Evolutionary conservation across 495 filamentous ascomycete genomes (phyloP).

Genomic region (Hypoxylon lienhwacheense): DNA sequence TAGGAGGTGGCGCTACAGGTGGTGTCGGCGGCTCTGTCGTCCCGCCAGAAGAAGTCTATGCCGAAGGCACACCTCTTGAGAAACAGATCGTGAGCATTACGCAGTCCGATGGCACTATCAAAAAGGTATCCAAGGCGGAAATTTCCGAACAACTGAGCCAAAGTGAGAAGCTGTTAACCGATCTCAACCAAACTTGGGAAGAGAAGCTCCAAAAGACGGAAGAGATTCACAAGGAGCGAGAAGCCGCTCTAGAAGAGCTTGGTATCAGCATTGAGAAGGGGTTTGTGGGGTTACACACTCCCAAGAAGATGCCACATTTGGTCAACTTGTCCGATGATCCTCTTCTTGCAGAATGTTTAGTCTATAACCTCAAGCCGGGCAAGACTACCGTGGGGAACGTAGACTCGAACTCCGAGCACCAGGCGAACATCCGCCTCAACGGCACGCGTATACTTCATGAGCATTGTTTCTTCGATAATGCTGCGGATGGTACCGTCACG

Average conservation of each 20-base stretch:
- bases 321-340: slow-evolving; percentile 98
- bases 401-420: slow-evolving; percentile 71
- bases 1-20: slow-evolving; percentile 65
- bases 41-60: slow-evolving; percentile 76
- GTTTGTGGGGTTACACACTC: slow-evolving; percentile 91
- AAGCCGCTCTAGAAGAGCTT: slow-evolving; percentile 91
- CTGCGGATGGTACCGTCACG: slow-evolving; percentile 86
- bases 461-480: slow-evolving; percentile 89
- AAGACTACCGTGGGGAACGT: slow-evolving; percentile 92
- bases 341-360: slow-evolving; percentile 90
- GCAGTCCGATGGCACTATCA: slow-evolving; percentile 79
- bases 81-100: slow-evolving; percentile 96
- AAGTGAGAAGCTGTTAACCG: slow-evolving; percentile 92
- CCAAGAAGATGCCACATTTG: slow-evolving; percentile 98
- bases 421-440: slow-evolving; percentile 88
- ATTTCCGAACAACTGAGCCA: slow-evolving; percentile 95
- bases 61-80: slow-evolving; percentile 87
- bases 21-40: slow-evolving; percentile 50
- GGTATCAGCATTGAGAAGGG: slow-evolving; percentile 99
- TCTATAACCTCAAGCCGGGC: slow-evolving; percentile 97
- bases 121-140: slow-evolving; percentile 97
- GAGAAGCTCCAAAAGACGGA: slow-evolving; percentile 94
- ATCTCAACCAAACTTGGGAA: slow-evolving; percentile 99
- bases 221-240: slow-evolving; percentile 94
- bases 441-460: slow-evolving; percentile 89